Conservation (phyloP, 2,329 filamentous ascomycete genomes). For the Verruconis gallopava region DNA sequence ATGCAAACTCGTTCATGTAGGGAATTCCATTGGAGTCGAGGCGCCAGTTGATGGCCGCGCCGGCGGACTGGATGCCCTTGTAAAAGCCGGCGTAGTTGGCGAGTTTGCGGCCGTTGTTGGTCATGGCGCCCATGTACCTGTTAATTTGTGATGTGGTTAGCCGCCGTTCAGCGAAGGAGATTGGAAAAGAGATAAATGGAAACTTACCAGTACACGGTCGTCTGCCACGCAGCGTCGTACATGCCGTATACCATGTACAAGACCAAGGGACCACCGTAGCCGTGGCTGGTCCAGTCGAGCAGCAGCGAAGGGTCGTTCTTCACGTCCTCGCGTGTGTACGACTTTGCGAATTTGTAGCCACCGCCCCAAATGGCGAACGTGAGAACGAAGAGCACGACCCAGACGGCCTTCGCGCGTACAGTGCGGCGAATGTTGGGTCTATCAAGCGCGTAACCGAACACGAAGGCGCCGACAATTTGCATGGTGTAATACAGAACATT, state of each 20-base stretch:
- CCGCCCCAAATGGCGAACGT: constrained; percentile 75
- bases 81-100: constrained; percentile 89
- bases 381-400: constrained; percentile 48
- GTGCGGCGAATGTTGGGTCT: constrained; percentile 43
- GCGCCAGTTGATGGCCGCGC: constrained; percentile 62
- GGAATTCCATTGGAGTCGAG: constrained; percentile 47
- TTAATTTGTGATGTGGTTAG: constrained; percentile 11
- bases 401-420: constrained; percentile 52
- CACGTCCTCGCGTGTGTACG: constrained; percentile 35
- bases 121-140: constrained; percentile 83
- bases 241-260: constrained; percentile 85
- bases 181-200: too few species aligned
- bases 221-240: constrained; percentile 85
- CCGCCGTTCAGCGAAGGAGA: constrained; percentile 3
- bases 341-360: constrained; percentile 63
- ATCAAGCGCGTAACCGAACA: constrained; percentile 64
- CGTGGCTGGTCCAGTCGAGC: constrained; percentile 52
- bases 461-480: constrained; percentile 63
- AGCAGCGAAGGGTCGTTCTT: constrained; percentile 17
- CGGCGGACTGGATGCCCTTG: constrained; percentile 82
- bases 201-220: constrained; percentile 68
- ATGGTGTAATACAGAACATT: constrained; percentile 65
- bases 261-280: constrained; percentile 70
- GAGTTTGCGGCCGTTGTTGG: constrained; percentile 82
- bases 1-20: constrained; percentile 60